Base-by-base conservation (phyloP, 192 early-diverging fungal species). In the Coemansia sp. region DNA sequence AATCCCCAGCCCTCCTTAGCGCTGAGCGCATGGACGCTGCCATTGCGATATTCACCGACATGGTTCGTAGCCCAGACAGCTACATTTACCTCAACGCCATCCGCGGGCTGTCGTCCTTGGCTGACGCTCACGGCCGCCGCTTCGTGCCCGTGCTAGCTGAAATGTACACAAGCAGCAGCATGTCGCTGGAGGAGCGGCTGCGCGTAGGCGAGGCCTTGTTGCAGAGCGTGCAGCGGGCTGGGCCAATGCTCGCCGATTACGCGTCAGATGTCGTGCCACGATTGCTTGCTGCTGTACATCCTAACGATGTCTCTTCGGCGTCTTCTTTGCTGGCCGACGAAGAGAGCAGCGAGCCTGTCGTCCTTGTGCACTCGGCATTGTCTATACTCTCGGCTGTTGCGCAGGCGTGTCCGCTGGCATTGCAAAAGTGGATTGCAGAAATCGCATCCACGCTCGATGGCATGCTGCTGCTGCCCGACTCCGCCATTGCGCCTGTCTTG, bases 81-180 rank as follows among this genome's bases (percentile, higher is more conserved):
- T 98, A 92, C 70, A 89, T 97, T 29, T 95, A 98, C 62, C 85
- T 98, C 35, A 97, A 97, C 75, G 94, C 95, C 8, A 86, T 98
- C 60, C 92, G 93, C 60, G 93, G 94, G 2, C 82, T 96, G 12
- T 83, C 92, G 5, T 85, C 94, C 1, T 70, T 97, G 25, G 91
- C 94, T 0, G 96, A 98, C 67, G 81, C 86, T 17, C 89, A 94
- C 60, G 92, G 93, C 14, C 71, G 84, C 35, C 68, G 73, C 39
- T 91, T 92, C 56, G 84, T 98, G 45, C 67, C 68, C 25, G 86
- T 85, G 54, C 84, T 98, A 22, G 83, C 89, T 19, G 42, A 41
- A 10, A 86, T 94, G 56, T 98, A 98, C 76, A 58, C 71, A 9
- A 61, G 54, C 22, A 58, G 69, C 20, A 59, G 63, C 0, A 57